Percentiles rank a stretch among this genome's conserved stretches.
Evolutionary conservation across 2,329 filamentous ascomycete genomes (phyloP).

Genomic region (Arthrobotrys musiformis): DNA sequence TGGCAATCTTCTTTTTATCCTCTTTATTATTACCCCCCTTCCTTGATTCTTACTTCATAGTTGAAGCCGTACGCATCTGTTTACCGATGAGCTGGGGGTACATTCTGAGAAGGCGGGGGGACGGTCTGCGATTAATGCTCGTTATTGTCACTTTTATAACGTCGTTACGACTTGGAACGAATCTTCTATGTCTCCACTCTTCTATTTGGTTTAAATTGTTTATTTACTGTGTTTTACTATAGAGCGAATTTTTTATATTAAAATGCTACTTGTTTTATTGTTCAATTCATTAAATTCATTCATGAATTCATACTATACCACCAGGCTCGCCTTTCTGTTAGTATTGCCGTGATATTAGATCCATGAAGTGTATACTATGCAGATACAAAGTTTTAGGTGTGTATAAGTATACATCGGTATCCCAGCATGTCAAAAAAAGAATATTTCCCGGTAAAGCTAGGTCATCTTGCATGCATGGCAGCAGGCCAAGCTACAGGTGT

Average conservation of each 20-base stretch:
- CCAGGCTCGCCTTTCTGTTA: no score
- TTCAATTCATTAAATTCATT: no score
- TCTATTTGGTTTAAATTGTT: neutral
- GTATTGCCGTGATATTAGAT: no score
- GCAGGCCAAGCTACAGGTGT: neutral
- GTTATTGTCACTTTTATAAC: neutral
- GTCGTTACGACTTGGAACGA: conserved; percentile 7
- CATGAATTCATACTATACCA: no score
- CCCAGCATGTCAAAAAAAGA: neutral
- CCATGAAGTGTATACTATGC: neutral
- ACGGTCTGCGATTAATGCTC: neutral
- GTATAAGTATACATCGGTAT: neutral
- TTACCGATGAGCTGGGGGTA: neutral
- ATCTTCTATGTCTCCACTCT: neutral
- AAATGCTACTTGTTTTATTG: no score
- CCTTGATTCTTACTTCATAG: neutral
- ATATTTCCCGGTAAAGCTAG: neutral
- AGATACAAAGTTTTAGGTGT: no score
- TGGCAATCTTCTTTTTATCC: neutral
- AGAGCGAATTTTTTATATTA: neutral
- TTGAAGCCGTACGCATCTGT: neutral
- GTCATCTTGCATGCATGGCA: conserved; percentile 1
- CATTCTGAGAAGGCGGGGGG: neutral
- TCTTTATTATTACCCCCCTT: neutral
- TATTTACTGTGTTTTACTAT: no score